Evolutionary conservation across 2,329 filamentous ascomycete genomes (phyloP).

Genomic region (Plenodomus tracheiphilus): DNA sequence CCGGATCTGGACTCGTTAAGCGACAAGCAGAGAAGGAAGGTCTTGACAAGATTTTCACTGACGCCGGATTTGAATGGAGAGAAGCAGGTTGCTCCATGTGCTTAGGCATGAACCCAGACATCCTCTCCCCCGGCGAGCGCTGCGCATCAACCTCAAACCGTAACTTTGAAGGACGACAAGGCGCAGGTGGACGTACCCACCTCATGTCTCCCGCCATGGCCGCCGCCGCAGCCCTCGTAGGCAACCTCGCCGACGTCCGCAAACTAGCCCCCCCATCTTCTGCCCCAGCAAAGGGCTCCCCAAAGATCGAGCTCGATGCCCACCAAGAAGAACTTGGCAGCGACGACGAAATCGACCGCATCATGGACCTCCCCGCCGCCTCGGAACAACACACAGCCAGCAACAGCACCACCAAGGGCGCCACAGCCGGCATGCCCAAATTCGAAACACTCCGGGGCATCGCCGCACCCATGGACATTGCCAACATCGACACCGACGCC

Average conservation of each 20-base stretch:
- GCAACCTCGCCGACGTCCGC: constrained; percentile 89
- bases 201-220: constrained; percentile 98
- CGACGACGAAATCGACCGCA: constrained; percentile 66
- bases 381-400: constrained; percentile 69
- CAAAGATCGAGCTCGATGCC: constrained; percentile 62
- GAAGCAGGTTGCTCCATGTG: constrained; percentile 99
- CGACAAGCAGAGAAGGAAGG: constrained; percentile 88
- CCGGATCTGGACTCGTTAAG: constrained; percentile 93
- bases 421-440: constrained; percentile 71
- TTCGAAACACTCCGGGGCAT: constrained; percentile 85
- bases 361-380: constrained; percentile 65
- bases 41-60: constrained; percentile 86
- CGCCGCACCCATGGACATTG: constrained; percentile 81
- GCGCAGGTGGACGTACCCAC: constrained; percentile 87
- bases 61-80: constrained; percentile 96
- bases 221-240: constrained; percentile 84
- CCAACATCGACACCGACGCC: constrained; percentile 97
- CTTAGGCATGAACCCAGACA: constrained; percentile 98
- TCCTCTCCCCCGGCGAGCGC: constrained; percentile 86
- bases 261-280: constrained; percentile 64
- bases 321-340: constrained; percentile 61
- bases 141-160: constrained; percentile 96
- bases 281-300: constrained; percentile 52
- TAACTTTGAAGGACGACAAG: constrained; percentile 96
- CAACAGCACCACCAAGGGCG: constrained; percentile 49